phyloP scores from a whole-genome alignment of 2,329 filamentous ascomycete genomes.

The Pseudopyrenochaeta lycopersici region DNA sequence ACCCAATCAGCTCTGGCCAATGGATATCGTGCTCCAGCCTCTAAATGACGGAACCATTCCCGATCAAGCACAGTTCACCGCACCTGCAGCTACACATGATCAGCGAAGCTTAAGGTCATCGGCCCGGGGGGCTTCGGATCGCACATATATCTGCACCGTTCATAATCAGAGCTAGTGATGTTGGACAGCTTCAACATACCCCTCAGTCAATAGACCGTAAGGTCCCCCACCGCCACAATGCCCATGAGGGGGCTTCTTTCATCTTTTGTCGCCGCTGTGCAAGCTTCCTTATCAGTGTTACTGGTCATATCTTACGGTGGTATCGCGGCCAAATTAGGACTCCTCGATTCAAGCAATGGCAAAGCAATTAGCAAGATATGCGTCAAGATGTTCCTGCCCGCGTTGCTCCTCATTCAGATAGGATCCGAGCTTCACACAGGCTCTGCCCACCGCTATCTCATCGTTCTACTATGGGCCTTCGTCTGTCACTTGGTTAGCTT shows the following conservation, averaged over 20 bases:
- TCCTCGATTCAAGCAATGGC: conserved; percentile 58
- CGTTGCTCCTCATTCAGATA: conserved; percentile 62
- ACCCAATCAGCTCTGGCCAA: conserved; percentile 13
- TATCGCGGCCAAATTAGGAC: conserved; percentile 56
- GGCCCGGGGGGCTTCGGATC: background rate
- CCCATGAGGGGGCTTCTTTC: conserved; percentile 18
- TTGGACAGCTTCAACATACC: background rate
- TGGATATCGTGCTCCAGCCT: conserved; percentile 21
- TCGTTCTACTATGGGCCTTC: conserved; percentile 60
- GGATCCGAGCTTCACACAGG: conserved; percentile 59
- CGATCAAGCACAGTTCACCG: conserved; percentile 10
- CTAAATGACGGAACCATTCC: conserved; percentile 12
- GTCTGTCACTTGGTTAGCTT: conserved; percentile 60
- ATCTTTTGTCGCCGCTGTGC: conserved; percentile 62
- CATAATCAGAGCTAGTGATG: too few species aligned
- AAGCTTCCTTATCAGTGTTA: conserved; percentile 63
- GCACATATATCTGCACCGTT: background rate
- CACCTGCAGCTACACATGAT: conserved; percentile 8
- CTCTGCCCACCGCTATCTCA: conserved; percentile 57
- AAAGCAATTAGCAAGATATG: conserved; percentile 62
- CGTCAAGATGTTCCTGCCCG: conserved; percentile 63
- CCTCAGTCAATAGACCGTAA: background rate
- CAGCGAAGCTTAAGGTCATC: conserved; percentile 3
- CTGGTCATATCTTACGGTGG: conserved; percentile 63
- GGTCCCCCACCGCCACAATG: background rate